These are phyloP conservation scores for Colletotrichum lindemuthianum DNA, from an alignment of 2,329 filamentous ascomycete species.

Conservation along the genomic window DNA sequence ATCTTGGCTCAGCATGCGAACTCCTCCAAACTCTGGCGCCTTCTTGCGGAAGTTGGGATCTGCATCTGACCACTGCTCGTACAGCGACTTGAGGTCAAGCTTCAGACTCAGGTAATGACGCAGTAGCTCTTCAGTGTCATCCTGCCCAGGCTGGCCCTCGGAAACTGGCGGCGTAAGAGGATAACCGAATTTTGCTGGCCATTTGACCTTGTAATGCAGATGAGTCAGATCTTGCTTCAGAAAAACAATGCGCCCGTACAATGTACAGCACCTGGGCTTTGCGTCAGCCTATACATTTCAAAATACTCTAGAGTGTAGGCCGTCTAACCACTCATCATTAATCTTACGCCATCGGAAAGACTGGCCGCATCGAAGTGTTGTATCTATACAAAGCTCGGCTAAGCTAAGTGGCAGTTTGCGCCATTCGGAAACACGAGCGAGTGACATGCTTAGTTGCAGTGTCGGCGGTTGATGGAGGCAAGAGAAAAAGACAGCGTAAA, in stretches of 20 bases:
- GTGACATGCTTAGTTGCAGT: constrained; percentile 43
- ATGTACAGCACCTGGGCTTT: constrained; percentile 74
- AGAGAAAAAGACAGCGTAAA: neutral
- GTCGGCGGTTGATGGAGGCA: no score
- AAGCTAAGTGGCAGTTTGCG: constrained; percentile 84
- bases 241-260: constrained; percentile 86
- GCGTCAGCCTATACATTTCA: no score
- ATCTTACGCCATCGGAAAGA: constrained; percentile 96
- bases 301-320: neutral
- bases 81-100: constrained; percentile 79
- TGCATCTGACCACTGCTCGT: constrained; percentile 84
- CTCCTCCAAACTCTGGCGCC: constrained; percentile 87
- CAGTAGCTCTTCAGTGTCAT: constrained; percentile 80
- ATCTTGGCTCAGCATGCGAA: constrained; percentile 93
- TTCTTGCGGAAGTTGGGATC: constrained; percentile 91
- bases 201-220: constrained; percentile 83
- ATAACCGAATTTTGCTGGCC: constrained; percentile 49
- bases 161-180: constrained; percentile 30
- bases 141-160: constrained; percentile 48
- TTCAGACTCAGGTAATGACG: constrained; percentile 88
- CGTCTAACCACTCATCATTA: constrained; percentile 79
- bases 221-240: constrained; percentile 82
- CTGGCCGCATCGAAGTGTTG: constrained; percentile 92
- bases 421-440: constrained; percentile 77
- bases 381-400: constrained; percentile 92